A percentile compares a stretch with the other conserved stretches of the same genome.
Conservation (phyloP, 2,329 filamentous ascomycete genomes). For the Parascedosporium putredinis region DNA sequence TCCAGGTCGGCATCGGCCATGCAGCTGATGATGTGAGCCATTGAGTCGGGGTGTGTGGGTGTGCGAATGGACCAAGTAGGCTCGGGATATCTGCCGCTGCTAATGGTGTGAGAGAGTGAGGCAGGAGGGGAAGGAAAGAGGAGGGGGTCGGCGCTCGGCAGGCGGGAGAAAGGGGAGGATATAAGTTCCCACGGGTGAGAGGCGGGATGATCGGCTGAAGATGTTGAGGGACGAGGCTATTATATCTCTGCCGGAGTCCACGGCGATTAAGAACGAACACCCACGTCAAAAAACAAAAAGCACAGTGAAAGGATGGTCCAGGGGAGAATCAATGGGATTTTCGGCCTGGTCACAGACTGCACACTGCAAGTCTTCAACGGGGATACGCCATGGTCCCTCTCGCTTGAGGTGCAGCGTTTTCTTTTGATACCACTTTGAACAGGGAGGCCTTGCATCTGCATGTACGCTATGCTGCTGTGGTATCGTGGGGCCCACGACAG, state of each 20-base stretch:
- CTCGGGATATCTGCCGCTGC: constrained; percentile 7
- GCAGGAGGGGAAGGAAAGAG: constrained; percentile 3
- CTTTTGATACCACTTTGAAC: constrained; percentile 5
- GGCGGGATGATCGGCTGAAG: constrained; percentile 1
- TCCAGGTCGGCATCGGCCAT: constrained; percentile 8
- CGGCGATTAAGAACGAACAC: too few species aligned
- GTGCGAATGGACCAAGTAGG: neutral
- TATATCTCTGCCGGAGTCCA: neutral
- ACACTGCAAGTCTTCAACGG: neutral
- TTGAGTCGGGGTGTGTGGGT: constrained; percentile 1
- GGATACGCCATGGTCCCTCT: constrained; percentile 4
- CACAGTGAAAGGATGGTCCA: neutral
- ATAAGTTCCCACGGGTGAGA: constrained; percentile 6
- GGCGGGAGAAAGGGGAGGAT: constrained; percentile 2
- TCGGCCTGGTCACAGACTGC: neutral
- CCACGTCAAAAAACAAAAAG: too few species aligned
- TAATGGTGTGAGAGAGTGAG: constrained; percentile 3
- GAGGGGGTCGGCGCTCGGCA: constrained; percentile 2
- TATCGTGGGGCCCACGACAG: neutral
- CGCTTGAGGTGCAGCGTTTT: constrained; percentile 3
- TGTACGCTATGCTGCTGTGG: neutral
- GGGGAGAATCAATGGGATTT: neutral
- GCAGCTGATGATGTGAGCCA: constrained; percentile 9
- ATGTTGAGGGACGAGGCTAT: constrained; percentile 6
- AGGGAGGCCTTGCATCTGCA: constrained; percentile 1